These are phyloP conservation scores for Leccinellum luteum DNA, from an alignment of 768 basidiomycete genomes.

Conservation along the genomic window DNA sequence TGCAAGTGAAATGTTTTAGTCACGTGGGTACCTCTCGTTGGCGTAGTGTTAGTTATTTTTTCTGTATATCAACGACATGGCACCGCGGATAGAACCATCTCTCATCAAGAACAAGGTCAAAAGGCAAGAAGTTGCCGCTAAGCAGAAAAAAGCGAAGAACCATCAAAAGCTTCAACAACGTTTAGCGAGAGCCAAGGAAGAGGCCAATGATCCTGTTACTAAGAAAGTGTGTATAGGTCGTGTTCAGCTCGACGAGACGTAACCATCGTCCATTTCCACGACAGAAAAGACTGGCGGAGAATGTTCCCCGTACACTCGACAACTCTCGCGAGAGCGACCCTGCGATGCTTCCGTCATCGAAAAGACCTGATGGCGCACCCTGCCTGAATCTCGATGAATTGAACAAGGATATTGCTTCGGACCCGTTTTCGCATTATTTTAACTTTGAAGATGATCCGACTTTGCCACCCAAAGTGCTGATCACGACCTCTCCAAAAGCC, in stretches of 20 bases:
- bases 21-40: slow-evolving; percentile 14
- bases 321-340: slow-evolving; percentile 88
- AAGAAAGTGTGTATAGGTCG: slow-evolving; percentile 63
- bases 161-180: slow-evolving; percentile 80
- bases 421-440: slow-evolving; percentile 79
- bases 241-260: neutral
- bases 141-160: slow-evolving; percentile 72
- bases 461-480: slow-evolving; percentile 80
- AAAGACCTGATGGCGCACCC: slow-evolving; percentile 28
- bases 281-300: slow-evolving; percentile 79
- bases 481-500: slow-evolving; percentile 88
- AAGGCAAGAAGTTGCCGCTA: slow-evolving; percentile 71
- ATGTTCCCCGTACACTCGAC: slow-evolving; percentile 89
- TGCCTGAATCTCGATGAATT: slow-evolving; percentile 52
- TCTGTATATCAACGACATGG: slow-evolving; percentile 38
- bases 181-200: slow-evolving; percentile 73
- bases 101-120: slow-evolving; percentile 86
- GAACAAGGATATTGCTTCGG: slow-evolving; percentile 65
- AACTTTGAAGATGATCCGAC: slow-evolving; percentile 61
- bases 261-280: slow-evolving; percentile 24
- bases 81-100: slow-evolving; percentile 60
- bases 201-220: slow-evolving; percentile 68
- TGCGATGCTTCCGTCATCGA: slow-evolving; percentile 33
- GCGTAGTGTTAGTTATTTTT: neutral
- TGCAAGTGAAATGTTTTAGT: neutral